Conservation (phyloP, 345 rosid species). For the Turritis glabra region DNA sequence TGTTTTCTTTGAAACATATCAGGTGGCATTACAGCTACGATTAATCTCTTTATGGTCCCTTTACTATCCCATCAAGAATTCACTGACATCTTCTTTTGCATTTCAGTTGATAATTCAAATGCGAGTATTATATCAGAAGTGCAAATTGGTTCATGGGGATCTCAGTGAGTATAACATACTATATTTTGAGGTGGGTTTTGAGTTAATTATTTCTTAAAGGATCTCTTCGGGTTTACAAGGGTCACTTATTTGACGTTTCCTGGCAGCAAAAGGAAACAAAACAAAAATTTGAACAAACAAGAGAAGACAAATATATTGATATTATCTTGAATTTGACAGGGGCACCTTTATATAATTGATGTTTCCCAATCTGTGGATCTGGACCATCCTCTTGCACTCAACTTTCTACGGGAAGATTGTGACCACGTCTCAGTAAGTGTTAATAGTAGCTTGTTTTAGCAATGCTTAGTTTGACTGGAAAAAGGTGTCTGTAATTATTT, state of each 20-base stretch:
- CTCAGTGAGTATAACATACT: slow-evolving; percentile 97
- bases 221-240: neutral
- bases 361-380: slow-evolving; percentile 97
- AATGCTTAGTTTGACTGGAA: neutral
- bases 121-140: slow-evolving; percentile 84
- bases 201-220: slow-evolving; percentile 4
- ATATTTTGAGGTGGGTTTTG: slow-evolving; percentile 68
- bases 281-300: neutral
- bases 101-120: slow-evolving; percentile 74
- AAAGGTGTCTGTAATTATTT: slow-evolving; percentile 3
- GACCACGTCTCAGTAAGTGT: slow-evolving; percentile 86
- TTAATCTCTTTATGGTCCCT: neutral
- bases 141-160: slow-evolving; percentile 97
- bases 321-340: slow-evolving; percentile 47
- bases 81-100: slow-evolving; percentile 19
- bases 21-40: neutral
- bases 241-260: neutral
- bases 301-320: neutral
- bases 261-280: neutral
- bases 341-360: slow-evolving; percentile 86
- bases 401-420: slow-evolving; percentile 92
- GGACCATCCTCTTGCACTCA: slow-evolving; percentile 92
- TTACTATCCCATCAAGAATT: neutral
- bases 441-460: neutral
- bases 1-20: neutral